Evolutionary conservation across 2,329 filamentous ascomycete genomes (phyloP).

Genomic region (Ilyonectria destructans): DNA sequence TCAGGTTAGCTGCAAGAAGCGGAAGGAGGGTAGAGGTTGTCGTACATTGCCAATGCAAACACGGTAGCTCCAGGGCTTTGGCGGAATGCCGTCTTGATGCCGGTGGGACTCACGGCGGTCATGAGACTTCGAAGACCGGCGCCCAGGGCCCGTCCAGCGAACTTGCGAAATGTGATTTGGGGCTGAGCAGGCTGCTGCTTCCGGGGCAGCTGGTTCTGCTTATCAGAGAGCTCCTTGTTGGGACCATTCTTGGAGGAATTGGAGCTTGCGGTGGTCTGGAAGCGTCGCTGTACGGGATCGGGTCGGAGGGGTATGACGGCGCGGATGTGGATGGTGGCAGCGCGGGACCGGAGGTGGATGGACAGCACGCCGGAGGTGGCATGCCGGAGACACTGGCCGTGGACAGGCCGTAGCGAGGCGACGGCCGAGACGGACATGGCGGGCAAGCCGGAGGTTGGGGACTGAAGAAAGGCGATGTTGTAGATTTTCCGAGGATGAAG

Average conservation of each 20-base stretch:
- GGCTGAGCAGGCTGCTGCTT: constrained; percentile 42
- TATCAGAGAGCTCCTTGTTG: constrained; percentile 36
- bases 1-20: constrained; percentile 8
- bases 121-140: constrained; percentile 55
- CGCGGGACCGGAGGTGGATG: constrained; percentile 52
- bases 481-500: constrained; percentile 36
- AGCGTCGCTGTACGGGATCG: constrained; percentile 45
- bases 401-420: constrained; percentile 55
- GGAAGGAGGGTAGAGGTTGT: neutral
- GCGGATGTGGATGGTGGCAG: constrained; percentile 49
- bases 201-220: constrained; percentile 45
- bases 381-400: constrained; percentile 50
- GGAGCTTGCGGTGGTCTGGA: constrained; percentile 46
- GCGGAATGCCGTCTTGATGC: constrained; percentile 54
- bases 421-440: constrained; percentile 55
- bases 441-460: constrained; percentile 19
- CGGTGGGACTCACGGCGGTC: constrained; percentile 55
- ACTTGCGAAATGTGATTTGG: constrained; percentile 53
- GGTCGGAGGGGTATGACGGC: constrained; percentile 51
- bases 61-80: constrained; percentile 53
- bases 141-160: constrained; percentile 51
- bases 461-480: constrained; percentile 10
- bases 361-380: constrained; percentile 52
- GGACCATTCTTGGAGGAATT: constrained; percentile 32
- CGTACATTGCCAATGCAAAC: constrained; percentile 54